phyloP scores from a whole-genome alignment of 495 filamentous ascomycete species.

The Rusavskia elegans region DNA sequence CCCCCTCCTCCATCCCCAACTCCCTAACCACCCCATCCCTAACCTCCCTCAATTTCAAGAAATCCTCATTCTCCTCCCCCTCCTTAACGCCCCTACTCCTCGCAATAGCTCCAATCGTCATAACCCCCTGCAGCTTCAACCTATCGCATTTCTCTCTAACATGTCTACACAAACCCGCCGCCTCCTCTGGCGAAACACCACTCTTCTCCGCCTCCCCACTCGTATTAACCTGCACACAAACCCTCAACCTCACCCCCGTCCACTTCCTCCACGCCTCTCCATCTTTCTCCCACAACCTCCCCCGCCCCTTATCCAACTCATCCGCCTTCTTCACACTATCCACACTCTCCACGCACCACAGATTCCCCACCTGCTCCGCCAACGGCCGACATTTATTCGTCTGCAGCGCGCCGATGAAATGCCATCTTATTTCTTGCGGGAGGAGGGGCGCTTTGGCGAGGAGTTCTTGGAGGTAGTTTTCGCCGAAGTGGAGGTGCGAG shows the following conservation, averaged over 20 bases:
- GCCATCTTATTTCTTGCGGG: conserved; percentile 73
- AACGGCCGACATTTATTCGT: conserved; percentile 82
- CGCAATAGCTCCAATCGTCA: conserved; percentile 95
- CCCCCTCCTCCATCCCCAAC: conserved; percentile 24
- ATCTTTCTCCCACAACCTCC: conserved; percentile 18
- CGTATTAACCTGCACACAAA: conserved; percentile 92
- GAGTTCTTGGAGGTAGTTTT: conserved; percentile 94
- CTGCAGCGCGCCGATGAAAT: conserved; percentile 89
- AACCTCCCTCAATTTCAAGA: conserved; percentile 48
- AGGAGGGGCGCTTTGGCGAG: conserved; percentile 67
- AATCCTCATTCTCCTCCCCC: conserved; percentile 85
- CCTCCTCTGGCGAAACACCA: no score
- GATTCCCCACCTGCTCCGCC: conserved; percentile 65
- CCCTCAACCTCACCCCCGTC: conserved; percentile 30
- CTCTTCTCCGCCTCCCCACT: conserved; percentile 37
- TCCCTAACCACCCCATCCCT: conserved; percentile 44
- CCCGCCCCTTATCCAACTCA: conserved; percentile 59
- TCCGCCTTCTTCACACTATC: conserved; percentile 76
- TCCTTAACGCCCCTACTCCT: conserved; percentile 45
- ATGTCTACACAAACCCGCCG: conserved; percentile 29
- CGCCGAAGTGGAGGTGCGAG: conserved; percentile 70
- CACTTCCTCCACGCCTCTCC: conserved; percentile 10
- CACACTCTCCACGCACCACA: conserved; percentile 88
- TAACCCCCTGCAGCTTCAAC: conserved; percentile 63
- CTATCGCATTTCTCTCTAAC: conserved; percentile 54